Percentiles rank a stretch among this genome's conserved stretches.
phyloP scores from a whole-genome alignment of 306 rosid species.

The Ammopiptanthus mongolicus region DNA sequence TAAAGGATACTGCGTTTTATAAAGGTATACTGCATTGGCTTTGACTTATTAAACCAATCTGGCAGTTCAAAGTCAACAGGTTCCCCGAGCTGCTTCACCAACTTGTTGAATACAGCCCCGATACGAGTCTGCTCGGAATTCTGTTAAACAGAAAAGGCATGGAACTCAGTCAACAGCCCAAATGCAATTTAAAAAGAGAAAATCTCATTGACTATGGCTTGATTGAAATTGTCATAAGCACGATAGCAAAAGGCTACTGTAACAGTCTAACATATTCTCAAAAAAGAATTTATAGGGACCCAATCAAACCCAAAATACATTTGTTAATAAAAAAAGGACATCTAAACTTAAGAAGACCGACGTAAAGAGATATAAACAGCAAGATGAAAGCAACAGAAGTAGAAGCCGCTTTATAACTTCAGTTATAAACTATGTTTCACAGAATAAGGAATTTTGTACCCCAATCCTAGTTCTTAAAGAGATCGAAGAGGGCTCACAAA shows the following conservation, averaged over 20 bases:
- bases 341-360: background rate
- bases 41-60: slow-evolving; percentile 55
- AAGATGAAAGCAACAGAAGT: background rate
- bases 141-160: slow-evolving; percentile 40
- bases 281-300: background rate
- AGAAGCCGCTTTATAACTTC: background rate
- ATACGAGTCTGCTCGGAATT: slow-evolving; percentile 49
- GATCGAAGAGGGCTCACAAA: background rate
- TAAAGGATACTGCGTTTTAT: slow-evolving; percentile 94
- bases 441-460: background rate
- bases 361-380: slow-evolving; percentile 5
- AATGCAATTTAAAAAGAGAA: background rate
- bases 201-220: background rate
- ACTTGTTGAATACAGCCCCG: slow-evolving; percentile 63
- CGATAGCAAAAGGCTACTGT: background rate
- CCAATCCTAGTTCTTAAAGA: background rate
- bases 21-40: slow-evolving; percentile 53
- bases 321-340: background rate
- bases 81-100: slow-evolving; percentile 58
- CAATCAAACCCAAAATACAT: background rate
- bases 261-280: background rate
- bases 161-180: slow-evolving; percentile 18
- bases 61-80: slow-evolving; percentile 92
- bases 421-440: background rate
- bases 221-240: background rate